These are phyloP conservation scores for Leccinum variicolor DNA, from an alignment of 768 basidiomycete species.

Conservation along the genomic window DNA sequence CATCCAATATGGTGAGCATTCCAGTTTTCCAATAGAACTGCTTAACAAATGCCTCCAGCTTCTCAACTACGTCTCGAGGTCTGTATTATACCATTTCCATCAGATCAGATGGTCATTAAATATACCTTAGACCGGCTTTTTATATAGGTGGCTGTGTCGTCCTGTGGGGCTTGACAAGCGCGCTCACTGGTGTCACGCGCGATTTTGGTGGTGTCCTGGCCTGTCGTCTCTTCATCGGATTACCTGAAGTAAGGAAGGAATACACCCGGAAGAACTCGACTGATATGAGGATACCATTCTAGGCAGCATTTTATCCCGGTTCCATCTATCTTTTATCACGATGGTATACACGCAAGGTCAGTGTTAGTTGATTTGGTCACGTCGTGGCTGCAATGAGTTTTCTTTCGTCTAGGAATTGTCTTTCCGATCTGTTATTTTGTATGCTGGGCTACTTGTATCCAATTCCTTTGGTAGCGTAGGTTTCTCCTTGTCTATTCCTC, in stretches of 20 bases:
- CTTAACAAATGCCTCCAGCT: neutral
- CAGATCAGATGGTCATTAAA: neutral
- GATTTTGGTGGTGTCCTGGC: neutral
- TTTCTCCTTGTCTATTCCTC: neutral
- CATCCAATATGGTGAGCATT: neutral
- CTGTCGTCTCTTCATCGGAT: neutral
- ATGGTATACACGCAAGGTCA: conserved; percentile 3
- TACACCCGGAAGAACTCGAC: neutral
- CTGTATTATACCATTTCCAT: neutral
- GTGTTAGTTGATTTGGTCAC: neutral
- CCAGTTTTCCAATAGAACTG: neutral
- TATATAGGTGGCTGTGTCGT: neutral
- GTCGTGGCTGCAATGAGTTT: neutral
- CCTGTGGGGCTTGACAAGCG: neutral
- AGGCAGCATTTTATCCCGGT: neutral
- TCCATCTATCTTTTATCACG: neutral
- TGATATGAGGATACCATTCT: neutral
- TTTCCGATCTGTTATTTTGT: neutral
- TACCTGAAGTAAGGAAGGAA: neutral
- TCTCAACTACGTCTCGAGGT: neutral
- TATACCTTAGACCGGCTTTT: neutral
- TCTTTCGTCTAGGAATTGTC: neutral
- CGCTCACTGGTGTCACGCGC: neutral
- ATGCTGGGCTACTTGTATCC: neutral
- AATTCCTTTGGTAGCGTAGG: neutral